Evolutionary conservation across 805 yeast species (phyloP).

Genomic region (Barnettozyma pratensis): DNA sequence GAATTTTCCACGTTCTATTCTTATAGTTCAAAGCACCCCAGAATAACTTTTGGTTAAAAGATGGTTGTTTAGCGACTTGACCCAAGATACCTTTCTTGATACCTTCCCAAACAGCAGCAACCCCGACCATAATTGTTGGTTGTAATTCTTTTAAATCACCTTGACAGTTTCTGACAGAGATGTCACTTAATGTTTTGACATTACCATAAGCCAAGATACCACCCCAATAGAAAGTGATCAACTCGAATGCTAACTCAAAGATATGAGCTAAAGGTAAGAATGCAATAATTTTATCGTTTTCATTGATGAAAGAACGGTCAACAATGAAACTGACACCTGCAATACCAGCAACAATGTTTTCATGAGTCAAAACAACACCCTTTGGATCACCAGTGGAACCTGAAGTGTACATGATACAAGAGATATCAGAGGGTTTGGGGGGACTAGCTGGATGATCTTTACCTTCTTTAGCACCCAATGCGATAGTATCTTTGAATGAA

Average conservation of each 20-base stretch:
- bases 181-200: slow-evolving; percentile 85
- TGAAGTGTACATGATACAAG: slow-evolving; percentile 68
- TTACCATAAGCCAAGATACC: slow-evolving; percentile 82
- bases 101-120: slow-evolving; percentile 97
- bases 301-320: slow-evolving; percentile 42
- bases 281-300: slow-evolving; percentile 70
- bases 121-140: slow-evolving; percentile 97
- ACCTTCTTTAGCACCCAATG: slow-evolving; percentile 50
- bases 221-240: slow-evolving; percentile 83
- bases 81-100: slow-evolving; percentile 87
- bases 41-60: slow-evolving; percentile 69
- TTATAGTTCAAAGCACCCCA: slow-evolving; percentile 87
- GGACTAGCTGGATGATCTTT: slow-evolving; percentile 32
- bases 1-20: slow-evolving; percentile 58
- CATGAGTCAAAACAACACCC: slow-evolving; percentile 65
- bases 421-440: slow-evolving; percentile 45
- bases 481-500: slow-evolving; percentile 59
- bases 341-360: slow-evolving; percentile 72
- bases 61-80: slow-evolving; percentile 64
- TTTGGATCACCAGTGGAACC: slow-evolving; percentile 81
- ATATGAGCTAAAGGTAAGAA: slow-evolving; percentile 96
- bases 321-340: slow-evolving; percentile 75
- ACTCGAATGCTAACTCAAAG: slow-evolving; percentile 86
- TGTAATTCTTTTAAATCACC: slow-evolving; percentile 84
- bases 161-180: slow-evolving; percentile 74